phyloP scores from a whole-genome alignment of 352 stramenopile genomes.

The Pythium phragmitis region DNA sequence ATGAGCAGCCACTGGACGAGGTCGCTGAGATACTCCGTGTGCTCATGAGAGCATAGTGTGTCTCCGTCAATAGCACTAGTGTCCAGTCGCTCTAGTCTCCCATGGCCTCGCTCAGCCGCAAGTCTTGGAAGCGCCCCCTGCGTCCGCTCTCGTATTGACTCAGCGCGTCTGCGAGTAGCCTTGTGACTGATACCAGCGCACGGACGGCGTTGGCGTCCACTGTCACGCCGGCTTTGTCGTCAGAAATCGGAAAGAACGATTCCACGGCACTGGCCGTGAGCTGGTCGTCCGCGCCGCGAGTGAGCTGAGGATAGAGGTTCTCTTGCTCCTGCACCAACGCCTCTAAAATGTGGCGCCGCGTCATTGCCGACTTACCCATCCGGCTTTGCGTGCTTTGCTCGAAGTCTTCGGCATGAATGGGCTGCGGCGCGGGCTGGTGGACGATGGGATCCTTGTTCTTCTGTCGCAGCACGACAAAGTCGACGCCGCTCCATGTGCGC shows the following conservation, averaged over 20 bases:
- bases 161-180: neutral
- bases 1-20: too few relatives aligned
- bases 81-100: too few relatives aligned
- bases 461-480: conserved; percentile 71
- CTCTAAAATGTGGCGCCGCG: conserved; percentile 26
- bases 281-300: neutral
- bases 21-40: too few relatives aligned
- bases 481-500: conserved; percentile 50
- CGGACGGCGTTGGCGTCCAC: neutral
- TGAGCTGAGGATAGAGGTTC: neutral
- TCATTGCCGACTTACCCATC: conserved; percentile 44
- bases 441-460: conserved; percentile 22
- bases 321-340: conserved; percentile 1
- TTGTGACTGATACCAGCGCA: neutral
- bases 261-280: neutral
- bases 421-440: conserved; percentile 26
- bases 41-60: too few relatives aligned
- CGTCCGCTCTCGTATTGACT: neutral
- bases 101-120: neutral
- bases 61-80: too few relatives aligned
- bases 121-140: neutral
- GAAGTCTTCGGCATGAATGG: conserved; percentile 44
- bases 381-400: conserved; percentile 49
- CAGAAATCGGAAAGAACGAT: neutral
- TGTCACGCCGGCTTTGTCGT: neutral